Conservation (phyloP, 2,329 filamentous ascomycete genomes). For the Pseudocercospora ulei region DNA sequence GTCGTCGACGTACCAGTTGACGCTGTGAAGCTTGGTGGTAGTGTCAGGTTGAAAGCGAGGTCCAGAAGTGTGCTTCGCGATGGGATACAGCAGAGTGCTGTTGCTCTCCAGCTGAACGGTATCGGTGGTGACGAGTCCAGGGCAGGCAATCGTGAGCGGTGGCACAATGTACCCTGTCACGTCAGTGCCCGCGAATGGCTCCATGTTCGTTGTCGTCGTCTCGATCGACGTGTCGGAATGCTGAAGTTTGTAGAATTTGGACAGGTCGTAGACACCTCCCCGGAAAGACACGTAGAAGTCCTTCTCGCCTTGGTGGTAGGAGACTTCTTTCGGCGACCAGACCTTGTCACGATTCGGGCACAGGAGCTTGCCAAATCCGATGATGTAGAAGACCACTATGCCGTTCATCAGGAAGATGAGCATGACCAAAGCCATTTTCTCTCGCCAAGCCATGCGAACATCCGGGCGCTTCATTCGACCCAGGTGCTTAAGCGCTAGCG, state of each 20-base stretch:
- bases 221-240: slow-evolving; percentile 63
- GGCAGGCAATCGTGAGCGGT: slow-evolving; percentile 65
- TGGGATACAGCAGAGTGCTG: slow-evolving; percentile 45
- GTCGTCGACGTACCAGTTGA: slow-evolving; percentile 64
- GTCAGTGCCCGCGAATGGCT: slow-evolving; percentile 64
- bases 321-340: slow-evolving; percentile 64
- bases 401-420: slow-evolving; percentile 75
- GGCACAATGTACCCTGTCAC: slow-evolving; percentile 78
- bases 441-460: slow-evolving; percentile 93
- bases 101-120: slow-evolving; percentile 58
- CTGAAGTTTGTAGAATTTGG: slow-evolving; percentile 72
- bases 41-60: slow-evolving; percentile 46
- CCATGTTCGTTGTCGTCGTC: slow-evolving; percentile 58
- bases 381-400: slow-evolving; percentile 80
- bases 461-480: slow-evolving; percentile 96
- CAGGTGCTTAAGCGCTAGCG: slow-evolving; percentile 64
- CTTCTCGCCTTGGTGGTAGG: slow-evolving; percentile 56
- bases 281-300: slow-evolving; percentile 83
- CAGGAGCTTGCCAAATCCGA: slow-evolving; percentile 70
- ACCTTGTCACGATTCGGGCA: slow-evolving; percentile 89
- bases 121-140: slow-evolving; percentile 52
- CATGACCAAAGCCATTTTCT: slow-evolving; percentile 76
- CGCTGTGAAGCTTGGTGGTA: slow-evolving; percentile 48
- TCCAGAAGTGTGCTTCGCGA: slow-evolving; percentile 60
- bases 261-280: slow-evolving; percentile 84